Conservation (phyloP, 148 eudicot genomes). For the Polygonum maritimum region DNA sequence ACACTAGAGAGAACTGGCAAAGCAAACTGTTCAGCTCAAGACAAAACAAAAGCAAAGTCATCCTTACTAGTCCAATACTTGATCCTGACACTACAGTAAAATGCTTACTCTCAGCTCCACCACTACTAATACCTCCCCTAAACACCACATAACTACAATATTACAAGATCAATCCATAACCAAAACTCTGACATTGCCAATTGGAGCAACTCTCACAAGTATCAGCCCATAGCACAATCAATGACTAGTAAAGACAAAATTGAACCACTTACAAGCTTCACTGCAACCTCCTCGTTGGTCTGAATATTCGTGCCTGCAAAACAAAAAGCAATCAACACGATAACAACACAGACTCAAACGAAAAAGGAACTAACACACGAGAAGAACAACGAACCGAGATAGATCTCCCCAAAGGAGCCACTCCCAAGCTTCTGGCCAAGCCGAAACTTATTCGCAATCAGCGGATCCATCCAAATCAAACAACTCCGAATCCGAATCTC, state of each 20-base stretch:
- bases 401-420: conserved; percentile 83
- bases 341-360: no score
- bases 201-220: background rate
- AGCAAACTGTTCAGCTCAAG: background rate
- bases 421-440: conserved; percentile 72
- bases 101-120: background rate
- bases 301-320: conserved; percentile 64
- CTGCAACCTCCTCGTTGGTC: conserved; percentile 71
- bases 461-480: conserved; percentile 43
- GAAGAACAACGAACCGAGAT: conserved; percentile 36
- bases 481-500: conserved; percentile 14
- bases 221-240: background rate
- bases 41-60: background rate
- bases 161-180: background rate
- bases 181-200: background rate
- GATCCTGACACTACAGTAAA: background rate
- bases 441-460: conserved; percentile 67
- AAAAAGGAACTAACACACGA: background rate
- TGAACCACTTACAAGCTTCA: conserved; percentile 58
- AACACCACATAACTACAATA: background rate
- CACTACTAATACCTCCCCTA: background rate
- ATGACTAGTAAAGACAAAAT: background rate
- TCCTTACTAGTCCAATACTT: background rate
- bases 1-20: background rate
- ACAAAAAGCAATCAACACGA: background rate